Base-by-base conservation (phyloP, 75 land plant species). In the Sequoiadendron giganteum region DNA sequence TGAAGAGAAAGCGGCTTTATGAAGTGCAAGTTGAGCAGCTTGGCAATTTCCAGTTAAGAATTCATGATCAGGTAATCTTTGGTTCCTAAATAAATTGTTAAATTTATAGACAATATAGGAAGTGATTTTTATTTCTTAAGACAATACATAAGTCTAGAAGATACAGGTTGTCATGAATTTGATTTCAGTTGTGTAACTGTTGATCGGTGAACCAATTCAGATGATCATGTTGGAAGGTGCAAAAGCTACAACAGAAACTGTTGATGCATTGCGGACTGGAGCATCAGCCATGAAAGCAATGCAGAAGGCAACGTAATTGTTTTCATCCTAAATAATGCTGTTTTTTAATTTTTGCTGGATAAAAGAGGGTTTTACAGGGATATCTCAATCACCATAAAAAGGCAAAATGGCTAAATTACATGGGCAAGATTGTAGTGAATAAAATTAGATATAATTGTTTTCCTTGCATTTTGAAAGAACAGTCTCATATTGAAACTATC, bases 211-310 rank as follows among this genome's bases (percentile, higher is more conserved):
- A 43, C 49, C 32, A 10, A 28, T 88, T 85, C 88, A 94, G 95
- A 94, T 94, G 94, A 94, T 94, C 61, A 89, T 94, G 94, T 88
- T 96, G 73, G 98, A 96, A 90, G 97, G 98, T 86, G 98, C 98
- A 85, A 96, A 96, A 88, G 98, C 98, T 65, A 96, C 98, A 32
- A 96, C 98, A 49, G 98, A 96, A 88, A 96, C 98, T 85, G 98
- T 96, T 43, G 98, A 95, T 95, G 98, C 98, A 76, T 93, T 96
- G 86, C 90, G 98, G 61, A 95, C 94, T 56, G 98, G 98, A 80
- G 98, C 98, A 28, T 85, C 95, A 76, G 97, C 98, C 90, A 96
- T 96, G 98, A 96, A 96, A 84, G 95, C 95, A 36, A 95, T 96
- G 94, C 98, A 96, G 85, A 95, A 95, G 90, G 96, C 95, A 73